Evolutionary conservation across 1,139 yeast species (phyloP).

Genomic region (Scheffersomyces cryptocercus): DNA sequence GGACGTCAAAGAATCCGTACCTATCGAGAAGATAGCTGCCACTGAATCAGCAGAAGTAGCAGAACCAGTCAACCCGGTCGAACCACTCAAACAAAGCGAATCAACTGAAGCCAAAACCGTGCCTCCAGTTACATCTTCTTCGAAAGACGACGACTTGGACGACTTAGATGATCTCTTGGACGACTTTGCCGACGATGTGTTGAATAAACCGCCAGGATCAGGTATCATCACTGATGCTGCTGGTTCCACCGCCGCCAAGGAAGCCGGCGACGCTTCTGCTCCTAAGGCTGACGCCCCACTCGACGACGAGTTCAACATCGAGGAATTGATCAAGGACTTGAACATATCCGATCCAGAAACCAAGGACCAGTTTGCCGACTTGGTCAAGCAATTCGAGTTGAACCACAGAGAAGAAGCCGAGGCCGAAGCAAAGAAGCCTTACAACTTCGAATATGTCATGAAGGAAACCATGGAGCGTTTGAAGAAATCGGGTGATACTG

Average conservation of each 20-base stretch:
- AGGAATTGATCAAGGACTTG: constrained; percentile 59
- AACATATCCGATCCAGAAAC: constrained; percentile 61
- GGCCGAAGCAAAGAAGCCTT: constrained; percentile 32
- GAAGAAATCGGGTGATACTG: constrained; percentile 64
- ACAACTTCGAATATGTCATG: constrained; percentile 72
- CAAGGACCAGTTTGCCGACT: constrained; percentile 52
- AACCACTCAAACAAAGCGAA: constrained; percentile 1
- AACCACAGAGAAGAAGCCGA: constrained; percentile 37
- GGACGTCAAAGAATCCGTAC: background rate
- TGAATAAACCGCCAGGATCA: constrained; percentile 63
- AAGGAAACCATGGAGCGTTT: constrained; percentile 80
- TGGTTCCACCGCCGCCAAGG: constrained; percentile 5
- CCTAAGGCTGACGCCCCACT: constrained; percentile 21
- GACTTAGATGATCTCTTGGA: constrained; percentile 76
- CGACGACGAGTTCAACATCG: constrained; percentile 49
- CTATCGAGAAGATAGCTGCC: background rate
- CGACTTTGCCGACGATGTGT: constrained; percentile 75
- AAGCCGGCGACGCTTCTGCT: constrained; percentile 3
- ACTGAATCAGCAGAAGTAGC: background rate
- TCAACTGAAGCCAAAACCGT: background rate
- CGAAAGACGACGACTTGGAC: constrained; percentile 59
- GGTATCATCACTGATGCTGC: constrained; percentile 18
- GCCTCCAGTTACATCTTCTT: constrained; percentile 4
- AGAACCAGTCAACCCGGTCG: background rate
- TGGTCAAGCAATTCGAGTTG: constrained; percentile 48